Base-by-base conservation (phyloP, 1,284 basidiomycete genomes). In the Boletus albobrunnescens region DNA sequence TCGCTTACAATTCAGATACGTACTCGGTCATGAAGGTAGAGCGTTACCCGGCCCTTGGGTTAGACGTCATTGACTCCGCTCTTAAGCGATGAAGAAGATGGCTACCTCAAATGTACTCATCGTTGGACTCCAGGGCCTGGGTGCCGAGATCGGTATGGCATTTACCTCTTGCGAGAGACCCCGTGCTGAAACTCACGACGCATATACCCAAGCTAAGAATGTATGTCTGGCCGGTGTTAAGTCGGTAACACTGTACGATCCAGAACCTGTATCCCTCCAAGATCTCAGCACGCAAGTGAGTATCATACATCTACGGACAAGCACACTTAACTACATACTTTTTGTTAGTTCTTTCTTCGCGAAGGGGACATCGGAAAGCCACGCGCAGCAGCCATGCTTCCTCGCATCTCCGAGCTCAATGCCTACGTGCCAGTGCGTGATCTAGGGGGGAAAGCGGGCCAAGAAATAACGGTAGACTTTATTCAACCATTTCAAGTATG, bases 51-150 rank as follows among this genome's bases (percentile, higher is more conserved):
- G 4, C 14, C 14, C 9, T 42, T 19, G 22, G 19, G 48, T 38
- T 47, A 36, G 19, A 51, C 9, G 5, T 48, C 24, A 16, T 44
- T 54, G 23, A 58, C 24, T 5, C 28, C 33, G 3, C 20, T 36
- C 36, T 23, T 20, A 22, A 94, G 95, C 95, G 37, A 99, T 99
- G 96, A 97, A 97, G 78, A 89, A 87, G 65, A 99, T 99, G 96
- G 95, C 96, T 8, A 78, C 81, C 23, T 98, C 94, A 47, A 96
- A 97, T 66, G 90, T 99, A 39, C 82, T 99, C 53, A 84, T 99
- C 57, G 87, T 97, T 36, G 96, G 96, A 26, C 72, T 95, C 67
- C 87, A 89, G 56, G 96, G 96, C 54, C 74, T 99, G 50, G 96
- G 96, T 50, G 92, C 92, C 48, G 96, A 99, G 72, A 96, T 99